phyloP scores from a whole-genome alignment of 176 grass and related monocot species.

The Secale cereale region DNA sequence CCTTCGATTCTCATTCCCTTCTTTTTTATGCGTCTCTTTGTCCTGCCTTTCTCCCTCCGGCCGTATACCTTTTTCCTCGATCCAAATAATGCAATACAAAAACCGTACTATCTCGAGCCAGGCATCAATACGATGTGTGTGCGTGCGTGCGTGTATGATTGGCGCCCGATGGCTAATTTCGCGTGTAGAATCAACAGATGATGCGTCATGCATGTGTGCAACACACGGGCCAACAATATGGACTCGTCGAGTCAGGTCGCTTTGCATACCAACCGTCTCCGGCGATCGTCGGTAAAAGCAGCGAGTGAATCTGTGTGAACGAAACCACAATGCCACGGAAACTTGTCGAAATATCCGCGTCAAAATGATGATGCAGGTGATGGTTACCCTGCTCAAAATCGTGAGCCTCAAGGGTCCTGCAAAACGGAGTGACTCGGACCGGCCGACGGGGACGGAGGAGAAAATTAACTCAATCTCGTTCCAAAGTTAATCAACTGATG shows the following conservation, averaged over 20 bases:
- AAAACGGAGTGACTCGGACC: background rate
- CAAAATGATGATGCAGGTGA: conserved; percentile 32
- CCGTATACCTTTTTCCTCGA: background rate
- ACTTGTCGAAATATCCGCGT: conserved; percentile 1
- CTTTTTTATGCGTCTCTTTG: background rate
- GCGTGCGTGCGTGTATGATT: too few relatives aligned
- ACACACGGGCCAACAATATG: background rate
- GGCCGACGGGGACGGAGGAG: background rate
- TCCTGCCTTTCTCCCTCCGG: background rate
- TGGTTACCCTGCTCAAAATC: conserved; percentile 30
- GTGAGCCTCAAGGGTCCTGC: conserved; percentile 39
- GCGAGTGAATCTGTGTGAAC: background rate
- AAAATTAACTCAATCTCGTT: background rate
- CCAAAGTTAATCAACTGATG: background rate
- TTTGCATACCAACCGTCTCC: background rate
- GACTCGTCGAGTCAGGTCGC: background rate
- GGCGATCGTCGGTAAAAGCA: background rate
- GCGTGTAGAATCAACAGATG: background rate
- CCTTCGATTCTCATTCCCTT: background rate
- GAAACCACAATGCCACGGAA: background rate
- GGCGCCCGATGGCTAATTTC: background rate
- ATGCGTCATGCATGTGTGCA: too few relatives aligned
- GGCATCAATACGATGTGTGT: background rate
- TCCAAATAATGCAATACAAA: background rate
- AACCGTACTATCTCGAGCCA: background rate